Base-by-base conservation (phyloP, 1,139 yeast genomes). In the Zygoascus meyerae region DNA sequence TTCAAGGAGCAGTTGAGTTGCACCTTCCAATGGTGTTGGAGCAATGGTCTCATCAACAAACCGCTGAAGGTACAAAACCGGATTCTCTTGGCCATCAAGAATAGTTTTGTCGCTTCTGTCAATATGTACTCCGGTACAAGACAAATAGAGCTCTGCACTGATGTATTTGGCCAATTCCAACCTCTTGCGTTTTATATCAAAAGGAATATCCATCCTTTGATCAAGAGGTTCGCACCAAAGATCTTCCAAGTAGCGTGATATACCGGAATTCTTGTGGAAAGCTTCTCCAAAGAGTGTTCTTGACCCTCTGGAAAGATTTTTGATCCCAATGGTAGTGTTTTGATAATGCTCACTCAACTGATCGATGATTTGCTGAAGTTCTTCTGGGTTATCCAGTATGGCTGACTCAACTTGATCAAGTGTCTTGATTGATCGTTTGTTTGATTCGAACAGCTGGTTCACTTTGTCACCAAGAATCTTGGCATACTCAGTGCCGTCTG, bases 351-450 rank as follows among this genome's bases (percentile, higher is more conserved):
- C 64, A 15, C 62, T 58, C 31, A 79, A 59, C 52, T 79, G 82
- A 2, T 64, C 67, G 21, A 79, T 51, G 81, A 79, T 74, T 17
- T 72, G 66, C 46, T 75, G 78, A 33, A 77, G 62, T 52, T 78
- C 81, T 1, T 58, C 57, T 3, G 74, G 49, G 41, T 72, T 70
- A 2, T 55, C 49, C 2, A 74, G 56, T 28, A 18, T 14, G n/a
- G 53, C 50, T 3, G 33, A 32, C 6, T 32, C 42, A 11, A 55
- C 38, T 21, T 55, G 57, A 14, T 34, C 33, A 17, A 55, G 48
- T 11, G 53, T 45, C 26, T 45, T 33, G 38, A 34, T 42, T 8
- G 33, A 45, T 9, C 48, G 38, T n/a, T 32, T 10, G 9, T 35
- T 34, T n/a, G 34, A 43, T 31, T 54, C 52, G 50, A 42, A 52